Evolutionary conservation across 1,284 basidiomycete genomes (phyloP).

Genomic region (Heterobasidion parviporum): DNA sequence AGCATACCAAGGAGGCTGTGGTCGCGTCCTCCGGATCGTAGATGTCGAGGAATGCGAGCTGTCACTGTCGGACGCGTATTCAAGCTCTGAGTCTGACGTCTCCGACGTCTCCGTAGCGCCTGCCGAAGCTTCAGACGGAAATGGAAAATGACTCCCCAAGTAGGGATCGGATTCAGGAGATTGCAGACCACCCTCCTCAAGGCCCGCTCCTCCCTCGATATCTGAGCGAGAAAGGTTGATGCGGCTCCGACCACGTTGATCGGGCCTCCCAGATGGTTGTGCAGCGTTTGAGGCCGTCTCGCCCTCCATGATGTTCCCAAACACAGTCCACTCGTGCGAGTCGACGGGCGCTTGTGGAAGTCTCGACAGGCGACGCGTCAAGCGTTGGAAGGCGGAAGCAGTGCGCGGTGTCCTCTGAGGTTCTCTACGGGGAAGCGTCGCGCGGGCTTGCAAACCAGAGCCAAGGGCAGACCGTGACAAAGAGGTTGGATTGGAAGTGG

Average conservation of each 20-base stretch:
- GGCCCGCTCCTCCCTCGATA: neutral
- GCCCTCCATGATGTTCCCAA: conserved; percentile 64
- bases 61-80: conserved; percentile 1
- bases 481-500: neutral
- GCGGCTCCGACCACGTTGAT: neutral
- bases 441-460: neutral
- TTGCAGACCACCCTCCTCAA: neutral
- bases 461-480: neutral
- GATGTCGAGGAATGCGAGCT: neutral
- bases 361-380: neutral
- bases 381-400: conserved; percentile 1
- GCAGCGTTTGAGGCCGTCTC: conserved; percentile 27
- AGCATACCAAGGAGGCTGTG: conserved; percentile 5
- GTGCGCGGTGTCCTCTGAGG: conserved; percentile 1
- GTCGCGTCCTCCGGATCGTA: neutral
- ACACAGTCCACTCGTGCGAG: conserved; percentile 52
- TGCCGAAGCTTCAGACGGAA: neutral
- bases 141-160: neutral
- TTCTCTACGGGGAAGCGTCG: neutral
- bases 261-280: neutral
- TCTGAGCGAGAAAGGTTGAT: neutral
- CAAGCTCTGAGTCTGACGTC: neutral
- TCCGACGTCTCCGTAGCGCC: neutral
- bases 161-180: neutral
- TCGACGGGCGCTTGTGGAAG: neutral